Evolutionary conservation across 2,329 filamentous ascomycete species (phyloP), one percentile per base, ranked within the genome.

Genomic region (Dothideomycetidae sp.): DNA sequence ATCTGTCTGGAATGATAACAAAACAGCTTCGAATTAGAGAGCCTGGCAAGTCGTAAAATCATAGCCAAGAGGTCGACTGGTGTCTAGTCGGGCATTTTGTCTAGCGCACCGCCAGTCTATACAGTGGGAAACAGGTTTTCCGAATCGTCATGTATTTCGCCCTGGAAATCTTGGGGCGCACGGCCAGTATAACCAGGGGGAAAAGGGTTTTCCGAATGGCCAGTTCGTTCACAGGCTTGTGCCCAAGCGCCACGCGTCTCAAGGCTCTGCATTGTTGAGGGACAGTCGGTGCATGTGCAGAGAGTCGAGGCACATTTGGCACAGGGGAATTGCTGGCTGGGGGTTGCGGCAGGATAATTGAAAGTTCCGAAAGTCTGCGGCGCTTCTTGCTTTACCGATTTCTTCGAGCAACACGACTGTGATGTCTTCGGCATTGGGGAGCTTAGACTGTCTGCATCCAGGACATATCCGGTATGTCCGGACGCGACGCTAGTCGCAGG

Each of bases 201-300:
- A 18, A 39, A 32, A 5, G 17, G 31, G 16, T 17, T 30, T n/a
- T 42, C 40, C 4, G 36, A 16, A n/a, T 44, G 40, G 23, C 43
- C 40, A n/a, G 21, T 33, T 11, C 43, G 30, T 11, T 40, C 40
- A 19, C 43, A 44, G 10, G 23, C 31, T 13, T 37, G 40, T 17
- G 14, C 12, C 43, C 43, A 44, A 2, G 43, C 43, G 13, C 43
- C 43, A 21, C 31, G 32, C 5, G 17, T 21, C 11, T 23, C 31
- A n/a, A 40, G 33, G 4, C 28, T 29, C 23, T 44, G 43, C 37
- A 42, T 42, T 13, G 39, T 37, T 12, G 42, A 41, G 4, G 43
- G 43, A 23, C 43, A 44, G 13, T 35, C 36, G 3, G 33, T 9
- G 23, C 43, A 44, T 5, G 34, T 38, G 26, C 43, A 44, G 2